These are phyloP conservation scores for Agaricus blazei DNA, from an alignment of 768 basidiomycete genomes.

Conservation along the genomic window DNA sequence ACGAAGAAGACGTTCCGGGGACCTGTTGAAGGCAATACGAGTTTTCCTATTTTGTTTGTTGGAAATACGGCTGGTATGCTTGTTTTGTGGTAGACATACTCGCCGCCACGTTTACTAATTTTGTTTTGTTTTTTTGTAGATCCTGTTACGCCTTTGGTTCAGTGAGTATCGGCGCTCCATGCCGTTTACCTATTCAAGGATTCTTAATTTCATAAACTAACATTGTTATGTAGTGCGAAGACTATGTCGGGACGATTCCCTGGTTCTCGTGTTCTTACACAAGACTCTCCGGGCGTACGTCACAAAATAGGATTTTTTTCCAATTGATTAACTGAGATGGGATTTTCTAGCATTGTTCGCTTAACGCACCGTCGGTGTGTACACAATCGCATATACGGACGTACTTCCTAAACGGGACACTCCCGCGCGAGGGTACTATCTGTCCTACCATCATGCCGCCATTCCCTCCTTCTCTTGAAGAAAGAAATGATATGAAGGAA, in stretches of 20 bases:
- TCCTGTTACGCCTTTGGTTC: constrained; percentile 25
- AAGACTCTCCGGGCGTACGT: constrained; percentile 36
- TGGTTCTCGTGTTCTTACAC: constrained; percentile 35
- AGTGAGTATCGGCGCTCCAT: constrained; percentile 16
- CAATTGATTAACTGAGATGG: not conserved
- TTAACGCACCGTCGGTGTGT: constrained; percentile 28
- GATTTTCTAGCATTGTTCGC: constrained; percentile 26
- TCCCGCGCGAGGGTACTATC: constrained; percentile 34
- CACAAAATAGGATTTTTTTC: too few species aligned
- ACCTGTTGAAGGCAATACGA: constrained; percentile 31
- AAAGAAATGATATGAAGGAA: not conserved
- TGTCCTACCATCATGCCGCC: constrained; percentile 27
- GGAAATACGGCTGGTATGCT: constrained; percentile 34
- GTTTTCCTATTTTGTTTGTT: constrained; percentile 32
- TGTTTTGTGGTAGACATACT: not conserved
- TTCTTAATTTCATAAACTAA: not conserved
- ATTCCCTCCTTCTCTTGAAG: constrained; percentile 14
- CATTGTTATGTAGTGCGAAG: constrained; percentile 27
- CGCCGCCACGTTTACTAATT: not conserved
- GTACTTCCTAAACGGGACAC: constrained; percentile 35
- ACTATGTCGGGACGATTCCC: constrained; percentile 32
- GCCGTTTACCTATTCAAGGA: not conserved
- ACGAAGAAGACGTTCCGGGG: constrained; percentile 17
- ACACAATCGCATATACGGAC: constrained; percentile 26
- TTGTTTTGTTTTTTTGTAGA: constrained; percentile 13